Evolutionary conservation across 2,329 filamentous ascomycete genomes (phyloP).

Genomic region (Monilinia aucupariae): DNA sequence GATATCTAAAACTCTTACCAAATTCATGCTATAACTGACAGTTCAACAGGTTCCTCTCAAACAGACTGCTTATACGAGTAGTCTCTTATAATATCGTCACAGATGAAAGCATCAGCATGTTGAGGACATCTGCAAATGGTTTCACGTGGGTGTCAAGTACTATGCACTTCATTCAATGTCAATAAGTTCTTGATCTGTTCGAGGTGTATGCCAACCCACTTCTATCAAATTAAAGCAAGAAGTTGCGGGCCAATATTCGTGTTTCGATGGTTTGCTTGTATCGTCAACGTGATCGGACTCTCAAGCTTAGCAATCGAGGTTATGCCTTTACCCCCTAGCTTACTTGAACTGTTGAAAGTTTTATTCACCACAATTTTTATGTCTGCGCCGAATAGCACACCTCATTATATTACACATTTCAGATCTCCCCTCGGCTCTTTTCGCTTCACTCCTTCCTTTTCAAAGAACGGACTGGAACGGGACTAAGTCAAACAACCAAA

Average conservation of each 20-base stretch:
- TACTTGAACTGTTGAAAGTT: background rate
- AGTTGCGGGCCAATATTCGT: background rate
- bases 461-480: background rate
- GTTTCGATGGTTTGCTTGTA: background rate
- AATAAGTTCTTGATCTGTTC: background rate
- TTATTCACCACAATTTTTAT: background rate
- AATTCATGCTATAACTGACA: background rate
- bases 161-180: background rate
- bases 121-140: background rate
- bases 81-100: background rate
- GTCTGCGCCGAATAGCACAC: no score
- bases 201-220: background rate
- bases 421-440: background rate
- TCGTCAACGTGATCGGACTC: background rate
- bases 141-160: background rate
- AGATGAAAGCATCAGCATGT: background rate
- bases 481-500: background rate
- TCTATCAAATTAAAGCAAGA: background rate
- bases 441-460: conserved; percentile 1
- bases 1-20: background rate
- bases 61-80: background rate
- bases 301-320: background rate
- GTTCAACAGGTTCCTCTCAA: background rate
- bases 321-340: background rate
- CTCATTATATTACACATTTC: background rate